Conservation (phyloP, 2,329 filamentous ascomycete genomes). For the Botrytis fragariae region DNA sequence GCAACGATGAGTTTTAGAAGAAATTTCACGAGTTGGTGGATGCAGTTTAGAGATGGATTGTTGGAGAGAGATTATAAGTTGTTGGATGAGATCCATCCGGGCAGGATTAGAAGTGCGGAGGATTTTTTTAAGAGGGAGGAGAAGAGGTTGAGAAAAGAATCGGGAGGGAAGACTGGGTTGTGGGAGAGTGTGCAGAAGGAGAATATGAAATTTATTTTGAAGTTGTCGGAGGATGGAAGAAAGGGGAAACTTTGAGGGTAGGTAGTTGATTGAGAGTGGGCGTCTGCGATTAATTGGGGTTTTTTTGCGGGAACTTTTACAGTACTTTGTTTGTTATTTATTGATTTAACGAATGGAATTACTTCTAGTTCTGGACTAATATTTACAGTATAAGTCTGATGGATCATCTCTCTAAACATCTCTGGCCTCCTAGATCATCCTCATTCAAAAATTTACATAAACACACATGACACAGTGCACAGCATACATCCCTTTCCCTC, state of each 20-base stretch:
- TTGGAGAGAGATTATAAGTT: constrained; percentile 48
- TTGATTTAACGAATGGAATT: background rate
- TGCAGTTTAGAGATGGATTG: constrained; percentile 45
- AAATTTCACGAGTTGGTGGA: constrained; percentile 54
- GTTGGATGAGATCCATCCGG: constrained; percentile 52
- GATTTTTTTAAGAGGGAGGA: constrained; percentile 48
- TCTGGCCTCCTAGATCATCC: no score
- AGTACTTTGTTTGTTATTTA: background rate
- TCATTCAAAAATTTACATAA: no score
- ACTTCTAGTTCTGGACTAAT: background rate
- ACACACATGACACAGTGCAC: no score
- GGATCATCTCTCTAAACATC: no score
- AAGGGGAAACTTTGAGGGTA: constrained; percentile 27
- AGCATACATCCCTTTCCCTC: no score
- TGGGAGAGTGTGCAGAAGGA: constrained; percentile 39
- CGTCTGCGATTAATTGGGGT: background rate
- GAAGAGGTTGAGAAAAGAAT: constrained; percentile 35
- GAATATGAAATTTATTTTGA: constrained; percentile 34
- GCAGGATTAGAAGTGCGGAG: constrained; percentile 47
- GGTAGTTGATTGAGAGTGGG: background rate
- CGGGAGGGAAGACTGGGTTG: constrained; percentile 34
- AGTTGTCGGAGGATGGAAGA: constrained; percentile 34
- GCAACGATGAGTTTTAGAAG: constrained; percentile 42
- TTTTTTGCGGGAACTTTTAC: background rate
- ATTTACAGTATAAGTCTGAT: background rate